Evolutionary conservation across 805 yeast species (phyloP).

Genomic region (Metschnikowia borealis): DNA sequence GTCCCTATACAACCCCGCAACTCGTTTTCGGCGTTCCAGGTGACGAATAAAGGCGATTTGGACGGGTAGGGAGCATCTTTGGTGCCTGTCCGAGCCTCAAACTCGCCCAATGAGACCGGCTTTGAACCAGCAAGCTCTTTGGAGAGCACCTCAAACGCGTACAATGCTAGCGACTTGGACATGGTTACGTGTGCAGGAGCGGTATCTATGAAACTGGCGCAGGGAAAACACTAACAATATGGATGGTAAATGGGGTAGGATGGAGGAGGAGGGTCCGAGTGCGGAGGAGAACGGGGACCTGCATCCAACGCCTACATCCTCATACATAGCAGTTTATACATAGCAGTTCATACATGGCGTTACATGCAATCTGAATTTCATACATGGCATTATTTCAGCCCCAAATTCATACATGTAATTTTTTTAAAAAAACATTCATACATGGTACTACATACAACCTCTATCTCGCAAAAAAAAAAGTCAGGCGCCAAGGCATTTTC

Average conservation of each 20-base stretch:
- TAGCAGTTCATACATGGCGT: too few species aligned
- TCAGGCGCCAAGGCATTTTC: too few species aligned
- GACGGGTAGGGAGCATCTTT: constrained; percentile 11
- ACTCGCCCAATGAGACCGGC: constrained; percentile 12
- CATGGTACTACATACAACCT: too few species aligned
- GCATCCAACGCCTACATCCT: too few species aligned
- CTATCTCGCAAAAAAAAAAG: too few species aligned
- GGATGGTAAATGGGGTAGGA: too few species aligned
- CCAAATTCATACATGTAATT: too few species aligned
- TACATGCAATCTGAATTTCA: too few species aligned
- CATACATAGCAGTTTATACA: too few species aligned
- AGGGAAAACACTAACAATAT: background rate
- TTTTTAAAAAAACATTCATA: too few species aligned
- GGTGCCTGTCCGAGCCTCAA: constrained; percentile 3
- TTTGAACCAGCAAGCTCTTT: constrained; percentile 18
- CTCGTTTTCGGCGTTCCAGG: constrained; percentile 62
- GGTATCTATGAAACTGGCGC: background rate
- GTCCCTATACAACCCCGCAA: constrained; percentile 95
- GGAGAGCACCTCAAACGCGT: constrained; percentile 34
- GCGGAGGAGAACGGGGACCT: too few species aligned
- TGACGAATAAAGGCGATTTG: constrained; percentile 68
- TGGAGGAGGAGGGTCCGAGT: background rate
- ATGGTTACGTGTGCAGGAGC: constrained; percentile 11
- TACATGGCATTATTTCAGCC: too few species aligned
- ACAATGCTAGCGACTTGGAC: constrained; percentile 37